Evolutionary conservation across 2,329 filamentous ascomycete genomes (phyloP), one percentile per base, ranked within the genome.

Genomic region (Neobulgaria alba): DNA sequence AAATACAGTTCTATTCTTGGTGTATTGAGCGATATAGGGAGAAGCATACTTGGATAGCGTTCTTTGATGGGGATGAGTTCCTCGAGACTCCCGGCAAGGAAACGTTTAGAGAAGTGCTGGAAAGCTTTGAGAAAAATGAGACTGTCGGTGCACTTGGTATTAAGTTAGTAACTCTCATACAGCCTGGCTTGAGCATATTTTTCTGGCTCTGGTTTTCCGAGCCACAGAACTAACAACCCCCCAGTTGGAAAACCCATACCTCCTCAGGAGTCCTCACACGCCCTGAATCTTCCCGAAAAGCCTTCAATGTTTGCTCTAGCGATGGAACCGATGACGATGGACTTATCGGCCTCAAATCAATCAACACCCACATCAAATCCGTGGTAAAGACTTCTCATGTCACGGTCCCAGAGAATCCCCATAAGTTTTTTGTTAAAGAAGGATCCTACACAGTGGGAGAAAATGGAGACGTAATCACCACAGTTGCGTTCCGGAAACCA

Each of bases 21-120:
- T 58, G 56, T 34, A 43, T 48, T 21, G 35, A 45, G 14, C 39
- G 41, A 7, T 56, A 52, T 31, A 51, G 54, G 18, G 43, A 43
- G 10, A 47, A 47, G 10, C 57, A 61, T 42, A 57, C 48, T 8
- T 61, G 58, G 57, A 57, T 60, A 14, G 59, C 52, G 7, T 61
- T 57, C 39, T 46, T 61, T 20, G 59, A 61, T 45, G 48, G 45
- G 15, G 58, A 61, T 38, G 58, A 58, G 36, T 58, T 52, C 31
- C 43, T 55, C 4, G 41, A 52, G 14, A 48, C 49, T 30, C 30
- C 48, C 10, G 41, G 41, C 1, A 37, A 46, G 2, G 49, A 59
- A 34, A 58, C 52, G 0, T 37, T 61, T 3, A 42, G 45, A 10
- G 47, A 52, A 3, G 41, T 62, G 9, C 46, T 63, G 18, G 46